Base-by-base conservation (phyloP, 768 basidiomycete species). In the Lentinula edodes region DNA sequence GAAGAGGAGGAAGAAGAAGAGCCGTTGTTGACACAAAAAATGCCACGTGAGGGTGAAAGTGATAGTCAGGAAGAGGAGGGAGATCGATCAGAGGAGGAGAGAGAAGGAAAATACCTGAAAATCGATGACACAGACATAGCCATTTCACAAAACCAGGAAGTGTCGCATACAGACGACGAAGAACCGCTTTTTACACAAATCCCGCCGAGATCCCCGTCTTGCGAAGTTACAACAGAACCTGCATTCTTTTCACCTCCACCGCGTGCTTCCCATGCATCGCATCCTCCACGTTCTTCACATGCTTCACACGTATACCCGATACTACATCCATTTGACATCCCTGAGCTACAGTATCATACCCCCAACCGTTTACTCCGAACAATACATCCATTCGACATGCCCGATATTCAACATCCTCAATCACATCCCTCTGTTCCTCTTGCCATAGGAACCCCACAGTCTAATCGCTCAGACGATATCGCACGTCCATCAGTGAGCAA, bases 101-200 rank as follows among this genome's bases (percentile, higher is more conserved):
- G 38, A 39, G 9, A 39, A 39, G 38, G 3, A 39, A 8, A 39
- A 13, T 6, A 39, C 13, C 38, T 9, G 2, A 3, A 39, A 13
- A 39, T 39, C 0, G 16, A 43, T n/a, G 16, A 48, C 20, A 20
- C 18, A 9, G 18, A 48, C 20, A 20, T 10, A 9, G 23, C 46
- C 10, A 9, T 20, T 20, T 20, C 46, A 12, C 8, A 10, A 48
- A 9, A 43, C 42, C 42, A 9, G 23, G 46, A 20, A 32, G 2
- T 10, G 20, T 13, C 23, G 18, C 16, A 35, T 28, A 18, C 28
- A 5, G 45, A 18, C 4, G 12, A 59, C 20, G 45, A 58, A 8
- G 55, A 36, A 46, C 42, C 56, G n/a, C 56, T 58, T 15, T 58
- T 58, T 16, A 58, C 54, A 56, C 54, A 56, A 18, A n/a, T 20